Percentiles rank a stretch among this genome's conserved stretches.
These are phyloP conservation scores for Paraglomus occultum DNA, from an alignment of 192 early-diverging fungal species.

Conservation along the genomic window DNA sequence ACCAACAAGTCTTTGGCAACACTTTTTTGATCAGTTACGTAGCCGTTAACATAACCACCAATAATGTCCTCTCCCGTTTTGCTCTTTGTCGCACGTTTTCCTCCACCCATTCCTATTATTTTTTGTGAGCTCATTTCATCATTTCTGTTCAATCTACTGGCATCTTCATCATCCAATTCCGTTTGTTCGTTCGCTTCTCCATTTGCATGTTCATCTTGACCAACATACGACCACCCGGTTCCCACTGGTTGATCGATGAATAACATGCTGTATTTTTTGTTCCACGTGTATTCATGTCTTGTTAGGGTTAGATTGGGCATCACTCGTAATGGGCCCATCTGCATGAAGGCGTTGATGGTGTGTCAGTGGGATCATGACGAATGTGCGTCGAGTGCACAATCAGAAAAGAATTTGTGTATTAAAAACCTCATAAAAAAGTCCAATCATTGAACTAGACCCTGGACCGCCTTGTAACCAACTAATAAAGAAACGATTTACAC, in stretches of 20 bases:
- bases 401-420: neutral
- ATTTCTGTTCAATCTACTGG: conserved; percentile 41
- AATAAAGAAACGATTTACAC: neutral
- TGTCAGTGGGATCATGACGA: too few species aligned
- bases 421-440: conserved; percentile 49
- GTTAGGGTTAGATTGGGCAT: conserved; percentile 54
- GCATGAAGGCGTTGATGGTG: conserved; percentile 39
- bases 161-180: conserved; percentile 27
- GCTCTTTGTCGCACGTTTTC: conserved; percentile 15
- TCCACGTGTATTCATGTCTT: conserved; percentile 60
- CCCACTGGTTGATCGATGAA: conserved; percentile 85
- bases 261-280: conserved; percentile 66
- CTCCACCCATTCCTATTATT: neutral
- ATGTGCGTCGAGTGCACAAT: conserved; percentile 20
- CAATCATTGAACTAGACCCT: conserved; percentile 78
- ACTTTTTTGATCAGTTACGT: conserved; percentile 66
- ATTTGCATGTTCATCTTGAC: conserved; percentile 19
- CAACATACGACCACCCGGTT: conserved; percentile 55
- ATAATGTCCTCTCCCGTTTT: conserved; percentile 1
- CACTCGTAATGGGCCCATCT: conserved; percentile 72
- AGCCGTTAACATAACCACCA: conserved; percentile 59
- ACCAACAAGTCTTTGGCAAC: conserved; percentile 65
- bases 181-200: neutral
- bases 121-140: conserved; percentile 22
- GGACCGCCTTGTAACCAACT: conserved; percentile 84